Base-by-base conservation (phyloP, 2,329 filamentous ascomycete species). In the Colletotrichum chrysophilum region DNA sequence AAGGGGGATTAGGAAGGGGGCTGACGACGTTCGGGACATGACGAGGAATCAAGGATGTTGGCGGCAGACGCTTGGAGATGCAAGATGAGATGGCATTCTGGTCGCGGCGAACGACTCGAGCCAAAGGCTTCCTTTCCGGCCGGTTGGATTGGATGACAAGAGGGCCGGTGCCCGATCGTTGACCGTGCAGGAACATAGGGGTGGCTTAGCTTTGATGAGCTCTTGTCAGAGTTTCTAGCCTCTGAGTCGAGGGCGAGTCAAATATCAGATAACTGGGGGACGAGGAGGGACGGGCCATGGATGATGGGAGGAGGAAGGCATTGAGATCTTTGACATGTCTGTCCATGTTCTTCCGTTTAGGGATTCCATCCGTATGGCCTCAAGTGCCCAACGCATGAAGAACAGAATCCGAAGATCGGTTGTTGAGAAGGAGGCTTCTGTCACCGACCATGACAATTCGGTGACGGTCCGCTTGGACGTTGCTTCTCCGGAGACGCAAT, bases 51-150 rank as follows among this genome's bases (percentile, higher is more conserved):
- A 76, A 71, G 74, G 74, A 69, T 76, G 58, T 69, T 68, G 74
- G 70, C 32, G 58, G 70, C 43, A 74, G 65, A 38, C 60, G 74
- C 70, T 73, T 76, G 28, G 36, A 76, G 74, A 73, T 38, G 70
- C 74, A 76, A 76, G 64, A 76, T 76, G 74, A 66, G 74, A 76
- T 76, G 74, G 30, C 74, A 76, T 71, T 34, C 58, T 62, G 56
- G 55, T 58, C 43, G 58, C 66, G 70, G 64, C 34, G 70, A 38
- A 61, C 65, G 64, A 76, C 64, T 73, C 64, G 18, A 69, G 70
- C 64, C 62, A 61, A 58, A 26, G n/a, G 34, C 16, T 67, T 55
- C 32, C 21, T 62, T 64, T 67, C 38, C 64, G 43, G 13, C 13
- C 61, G 58, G 21, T 34, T 69, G 65, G 65, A 60, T 73, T 69